These are phyloP conservation scores for Protomyces macrosporus DNA, from an alignment of 1,139 yeast genomes.

Conservation along the genomic window DNA sequence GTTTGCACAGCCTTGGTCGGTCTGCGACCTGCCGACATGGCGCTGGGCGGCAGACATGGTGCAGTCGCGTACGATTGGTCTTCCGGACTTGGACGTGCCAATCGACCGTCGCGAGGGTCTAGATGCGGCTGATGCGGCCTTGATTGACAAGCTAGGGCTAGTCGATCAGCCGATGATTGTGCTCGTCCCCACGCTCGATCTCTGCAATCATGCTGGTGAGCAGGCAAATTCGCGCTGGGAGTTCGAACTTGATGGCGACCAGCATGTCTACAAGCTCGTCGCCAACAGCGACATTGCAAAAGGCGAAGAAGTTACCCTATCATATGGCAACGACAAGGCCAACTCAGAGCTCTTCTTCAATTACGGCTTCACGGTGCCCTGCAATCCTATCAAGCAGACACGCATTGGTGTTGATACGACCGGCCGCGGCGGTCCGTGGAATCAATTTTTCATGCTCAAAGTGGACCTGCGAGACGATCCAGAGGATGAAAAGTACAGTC, in stretches of 20 bases:
- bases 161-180: background rate
- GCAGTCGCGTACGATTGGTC: slow-evolving; percentile 9
- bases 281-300: background rate
- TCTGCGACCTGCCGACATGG: slow-evolving; percentile 11
- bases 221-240: slow-evolving; percentile 14
- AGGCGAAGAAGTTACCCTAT: slow-evolving; percentile 38
- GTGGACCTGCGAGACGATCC: background rate
- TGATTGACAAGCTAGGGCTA: background rate
- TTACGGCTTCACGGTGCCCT: slow-evolving; percentile 38
- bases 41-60: slow-evolving; percentile 17
- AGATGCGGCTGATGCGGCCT: background rate
- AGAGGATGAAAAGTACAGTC: background rate
- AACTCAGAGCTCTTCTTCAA: slow-evolving; percentile 42
- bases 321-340: slow-evolving; percentile 41
- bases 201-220: slow-evolving; percentile 16
- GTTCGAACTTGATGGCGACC: background rate
- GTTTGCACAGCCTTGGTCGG: background rate
- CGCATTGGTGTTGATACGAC: too few species aligned
- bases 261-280: background rate
- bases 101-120: background rate
- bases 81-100: background rate
- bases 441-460: background rate
- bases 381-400: background rate
- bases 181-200: slow-evolving; percentile 15
- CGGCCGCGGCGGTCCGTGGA: background rate